A percentile compares a stretch with the other conserved stretches of the same genome.
phyloP scores from a whole-genome alignment of 768 basidiomycete species.

The Boletus bicolor region DNA sequence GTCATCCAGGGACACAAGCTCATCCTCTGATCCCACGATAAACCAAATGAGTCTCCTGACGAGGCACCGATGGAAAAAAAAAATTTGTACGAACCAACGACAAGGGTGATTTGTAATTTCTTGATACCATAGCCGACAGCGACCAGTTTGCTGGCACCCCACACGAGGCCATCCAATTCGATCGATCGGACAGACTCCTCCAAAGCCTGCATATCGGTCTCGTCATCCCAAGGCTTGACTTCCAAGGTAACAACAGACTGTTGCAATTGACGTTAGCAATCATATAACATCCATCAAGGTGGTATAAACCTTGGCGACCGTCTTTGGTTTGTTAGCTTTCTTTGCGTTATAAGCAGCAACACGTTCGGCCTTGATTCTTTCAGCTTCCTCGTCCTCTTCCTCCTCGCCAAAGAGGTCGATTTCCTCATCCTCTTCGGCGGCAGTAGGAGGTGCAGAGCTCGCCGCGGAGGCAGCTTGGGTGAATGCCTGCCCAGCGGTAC shows the following conservation, averaged over 20 bases:
- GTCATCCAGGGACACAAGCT: constrained; percentile 88
- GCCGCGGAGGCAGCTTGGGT: constrained; percentile 44
- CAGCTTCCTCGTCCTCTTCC: constrained; percentile 81
- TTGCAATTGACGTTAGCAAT: constrained; percentile 9
- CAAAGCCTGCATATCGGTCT: constrained; percentile 91
- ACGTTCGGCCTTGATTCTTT: constrained; percentile 86
- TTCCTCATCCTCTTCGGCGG: constrained; percentile 55
- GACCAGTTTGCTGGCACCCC: constrained; percentile 93
- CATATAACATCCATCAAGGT: constrained; percentile 1
- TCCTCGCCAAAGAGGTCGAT: constrained; percentile 89
- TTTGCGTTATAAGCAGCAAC: constrained; percentile 90
- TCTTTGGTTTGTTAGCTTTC: constrained; percentile 89
- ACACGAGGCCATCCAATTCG: constrained; percentile 86
- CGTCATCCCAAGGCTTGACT: constrained; percentile 99
- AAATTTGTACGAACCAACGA: constrained; percentile 43
- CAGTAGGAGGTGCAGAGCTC: constrained; percentile 45
- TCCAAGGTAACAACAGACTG: constrained; percentile 98
- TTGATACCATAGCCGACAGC: constrained; percentile 90
- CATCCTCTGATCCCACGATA: constrained; percentile 67
- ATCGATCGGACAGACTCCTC: constrained; percentile 84
- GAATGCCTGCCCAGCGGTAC: constrained; percentile 75
- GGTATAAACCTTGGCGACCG: constrained; percentile 72
- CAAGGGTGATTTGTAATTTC: constrained; percentile 80
- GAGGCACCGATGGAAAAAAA: background rate
- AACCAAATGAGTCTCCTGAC: background rate